Percentiles rank a stretch among this genome's conserved stretches.
Evolutionary conservation across 257 asterid species (phyloP).

Genomic region (Echites panduratus): DNA sequence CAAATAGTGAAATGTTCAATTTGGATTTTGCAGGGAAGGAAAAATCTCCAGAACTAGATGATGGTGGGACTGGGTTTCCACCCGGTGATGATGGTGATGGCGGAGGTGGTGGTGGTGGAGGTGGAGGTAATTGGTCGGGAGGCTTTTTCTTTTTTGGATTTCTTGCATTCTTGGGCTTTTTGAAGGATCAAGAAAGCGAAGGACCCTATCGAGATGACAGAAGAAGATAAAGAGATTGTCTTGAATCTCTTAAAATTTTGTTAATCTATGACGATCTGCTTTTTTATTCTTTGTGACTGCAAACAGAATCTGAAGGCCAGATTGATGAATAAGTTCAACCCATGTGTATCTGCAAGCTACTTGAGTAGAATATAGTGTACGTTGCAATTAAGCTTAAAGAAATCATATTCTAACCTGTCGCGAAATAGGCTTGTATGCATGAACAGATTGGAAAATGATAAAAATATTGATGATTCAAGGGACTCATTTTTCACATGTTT

Average conservation of each 20-base stretch:
- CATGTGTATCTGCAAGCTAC: background rate
- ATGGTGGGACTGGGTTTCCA: constrained; percentile 84
- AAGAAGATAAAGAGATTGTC: constrained; percentile 15
- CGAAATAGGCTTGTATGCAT: background rate
- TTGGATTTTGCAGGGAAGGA: constrained; percentile 58
- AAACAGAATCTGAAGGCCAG: background rate
- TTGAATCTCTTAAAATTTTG: background rate
- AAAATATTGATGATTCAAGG: background rate
- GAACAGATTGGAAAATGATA: background rate
- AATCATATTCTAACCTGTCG: background rate
- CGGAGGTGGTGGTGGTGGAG: constrained; percentile 86
- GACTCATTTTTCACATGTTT: background rate
- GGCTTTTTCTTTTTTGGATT: constrained; percentile 82
- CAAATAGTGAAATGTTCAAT: constrained; percentile 3
- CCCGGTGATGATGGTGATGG: constrained; percentile 85
- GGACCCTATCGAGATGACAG: constrained; percentile 45
- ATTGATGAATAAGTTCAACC: background rate
- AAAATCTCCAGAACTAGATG: constrained; percentile 85
- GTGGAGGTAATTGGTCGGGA: constrained; percentile 82
- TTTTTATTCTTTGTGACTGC: background rate
- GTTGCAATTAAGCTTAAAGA: background rate
- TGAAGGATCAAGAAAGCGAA: constrained; percentile 66
- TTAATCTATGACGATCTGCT: too few species aligned
- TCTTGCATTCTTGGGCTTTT: constrained; percentile 61
- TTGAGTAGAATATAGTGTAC: background rate